These are phyloP conservation scores for Buddleja alternifolia DNA, from an alignment of 257 asterid species.

Conservation along the genomic window DNA sequence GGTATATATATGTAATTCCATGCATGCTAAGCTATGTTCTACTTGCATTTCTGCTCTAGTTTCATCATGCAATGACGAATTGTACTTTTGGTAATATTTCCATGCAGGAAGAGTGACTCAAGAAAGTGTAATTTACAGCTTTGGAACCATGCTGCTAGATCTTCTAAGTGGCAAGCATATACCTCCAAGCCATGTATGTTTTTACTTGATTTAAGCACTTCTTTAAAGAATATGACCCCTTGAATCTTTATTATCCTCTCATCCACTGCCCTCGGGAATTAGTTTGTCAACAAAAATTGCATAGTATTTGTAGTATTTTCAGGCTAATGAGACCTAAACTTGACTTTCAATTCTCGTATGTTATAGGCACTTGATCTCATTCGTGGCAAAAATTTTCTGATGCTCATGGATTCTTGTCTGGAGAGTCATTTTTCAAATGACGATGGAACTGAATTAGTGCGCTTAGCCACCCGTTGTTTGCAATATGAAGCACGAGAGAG, in stretches of 20 bases:
- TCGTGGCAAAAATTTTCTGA: constrained; percentile 56
- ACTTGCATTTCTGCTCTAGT: background rate
- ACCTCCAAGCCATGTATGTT: constrained; percentile 68
- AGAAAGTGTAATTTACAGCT: constrained; percentile 71
- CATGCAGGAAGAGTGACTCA: constrained; percentile 64
- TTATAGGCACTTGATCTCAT: constrained; percentile 67
- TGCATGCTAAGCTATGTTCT: no score
- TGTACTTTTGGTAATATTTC: constrained; percentile 5
- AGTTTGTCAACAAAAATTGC: no score
- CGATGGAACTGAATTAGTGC: constrained; percentile 85
- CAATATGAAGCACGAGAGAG: constrained; percentile 93
- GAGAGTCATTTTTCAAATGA: constrained; percentile 90
- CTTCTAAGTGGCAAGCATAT: constrained; percentile 75
- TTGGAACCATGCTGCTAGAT: constrained; percentile 70
- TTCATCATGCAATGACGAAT: background rate
- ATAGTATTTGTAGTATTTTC: background rate
- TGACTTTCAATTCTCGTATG: background rate
- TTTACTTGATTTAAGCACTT: background rate
- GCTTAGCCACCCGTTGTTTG: constrained; percentile 92
- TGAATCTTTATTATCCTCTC: background rate
- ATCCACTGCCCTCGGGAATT: no score
- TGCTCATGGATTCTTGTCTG: constrained; percentile 78
- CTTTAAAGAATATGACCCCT: background rate
- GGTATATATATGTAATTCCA: constrained; percentile 34
- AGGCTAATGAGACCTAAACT: background rate